Conservation (phyloP, 768 basidiomycete genomes). For the Tricholomella constricta region DNA sequence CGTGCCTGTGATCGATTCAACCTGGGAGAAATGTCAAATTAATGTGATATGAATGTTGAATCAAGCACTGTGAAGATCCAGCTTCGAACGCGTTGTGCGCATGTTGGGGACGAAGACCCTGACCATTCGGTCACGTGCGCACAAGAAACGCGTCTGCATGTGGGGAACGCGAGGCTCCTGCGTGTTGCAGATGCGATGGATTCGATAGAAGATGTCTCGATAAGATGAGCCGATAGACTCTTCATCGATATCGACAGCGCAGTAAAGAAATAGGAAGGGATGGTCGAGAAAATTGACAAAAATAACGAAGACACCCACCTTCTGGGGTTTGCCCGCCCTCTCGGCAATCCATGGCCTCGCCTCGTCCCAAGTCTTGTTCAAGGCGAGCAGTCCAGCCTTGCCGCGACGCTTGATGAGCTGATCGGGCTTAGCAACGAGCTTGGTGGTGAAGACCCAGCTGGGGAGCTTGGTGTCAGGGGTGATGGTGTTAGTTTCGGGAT, state of each 20-base stretch:
- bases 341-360: conserved; percentile 86
- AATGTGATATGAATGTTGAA: neutral
- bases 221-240: conserved; percentile 17
- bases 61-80: too few species aligned
- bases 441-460: conserved; percentile 78
- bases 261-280: conserved; percentile 8
- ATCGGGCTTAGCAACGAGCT: conserved; percentile 96
- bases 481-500: conserved; percentile 61
- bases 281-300: conserved; percentile 1
- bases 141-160: conserved; percentile 21
- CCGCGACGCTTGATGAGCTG: conserved; percentile 99
- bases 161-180: conserved; percentile 13
- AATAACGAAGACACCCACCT: conserved; percentile 50
- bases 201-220: conserved; percentile 16
- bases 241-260: neutral
- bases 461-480: conserved; percentile 61
- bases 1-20: conserved; percentile 92
- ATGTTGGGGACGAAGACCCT: neutral
- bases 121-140: conserved; percentile 25
- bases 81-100: neutral
- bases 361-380: conserved; percentile 92
- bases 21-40: conserved; percentile 45
- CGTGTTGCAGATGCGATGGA: conserved; percentile 15
- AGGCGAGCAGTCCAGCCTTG: conserved; percentile 92
- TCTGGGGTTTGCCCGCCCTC: conserved; percentile 90